Base-by-base conservation (phyloP, 2,329 filamentous ascomycete species). In the Paramyrothecium sp. region DNA sequence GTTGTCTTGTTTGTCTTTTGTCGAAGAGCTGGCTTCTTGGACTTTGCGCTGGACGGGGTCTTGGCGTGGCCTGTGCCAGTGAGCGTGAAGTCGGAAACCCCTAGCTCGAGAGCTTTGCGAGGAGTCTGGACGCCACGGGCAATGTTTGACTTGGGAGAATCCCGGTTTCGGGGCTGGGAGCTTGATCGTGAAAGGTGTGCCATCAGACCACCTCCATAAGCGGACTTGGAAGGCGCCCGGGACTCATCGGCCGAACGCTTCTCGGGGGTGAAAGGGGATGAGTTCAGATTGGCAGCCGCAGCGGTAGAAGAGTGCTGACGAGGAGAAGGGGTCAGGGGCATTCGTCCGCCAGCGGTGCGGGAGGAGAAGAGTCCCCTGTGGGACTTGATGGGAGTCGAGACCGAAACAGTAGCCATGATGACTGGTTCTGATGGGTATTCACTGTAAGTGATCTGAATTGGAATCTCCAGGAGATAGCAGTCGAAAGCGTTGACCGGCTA, bases 71-170 rank as follows among this genome's bases (percentile, higher is more conserved):
- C 92, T 55, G 93, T 96, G 61, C 93, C 92, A 54, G 90, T 91
- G 67, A 99, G 82, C 19, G 91, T 87, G 81, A 94, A 98, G 72
- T 99, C 93, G 46, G 93, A 97, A 34, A 97, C 88, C 63, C 92
- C 92, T 46, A 97, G 85, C 75, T 98, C 94, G 44, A 98, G 84
- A 51, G 81, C 84, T 73, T 90, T 91, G 68, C 91, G 90, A 20
- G 94, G 93, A 48, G 91, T 93, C 58, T 88, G 83, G 56, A 86
- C 84, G 47, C 79, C 78, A 63, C 87, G 86, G 64, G 90, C 91
- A 73, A 97, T 97, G 81, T 97, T 98, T 58, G 93, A 97, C 81
- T 98, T 98, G 71, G 93, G 92, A 2, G 94, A 97, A 71, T 95
- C 90, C 53, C 90, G 89, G 73, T 91, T 89, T 46, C 84, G 79